Evolutionary conservation across 2,329 filamentous ascomycete species (phyloP), one percentile per base, ranked within the genome.

Genomic region (Plectosphaerella cucumerina): DNA sequence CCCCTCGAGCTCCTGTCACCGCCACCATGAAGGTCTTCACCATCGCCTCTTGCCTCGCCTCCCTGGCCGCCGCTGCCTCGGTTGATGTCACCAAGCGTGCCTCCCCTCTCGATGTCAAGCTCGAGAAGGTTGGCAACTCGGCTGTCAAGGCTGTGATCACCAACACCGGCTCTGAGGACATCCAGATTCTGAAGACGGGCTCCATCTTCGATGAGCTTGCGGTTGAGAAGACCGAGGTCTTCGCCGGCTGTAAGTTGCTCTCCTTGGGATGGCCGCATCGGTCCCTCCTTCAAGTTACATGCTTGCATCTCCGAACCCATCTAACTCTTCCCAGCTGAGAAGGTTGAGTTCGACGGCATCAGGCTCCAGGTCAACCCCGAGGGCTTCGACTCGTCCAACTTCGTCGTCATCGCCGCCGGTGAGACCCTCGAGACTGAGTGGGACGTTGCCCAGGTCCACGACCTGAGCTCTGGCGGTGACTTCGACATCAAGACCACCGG

Each of bases 401-500:
- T 84, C 64, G 64, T 76, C 58, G 66, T 67, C 34, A 72, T 84
- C 49, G 65, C 65, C 5, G 67, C 73, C 5, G 73, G 74, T 46
- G 64, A 80, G 62, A 75, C 76, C 9, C 69, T 83, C 55, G 72
- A 77, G 57, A 66, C 76, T 31, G 73, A 70, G 39, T 80, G 83
- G 52, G 77, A 84, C 58, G 70, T 80, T 31, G 80, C 77, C 33
- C 70, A 80, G 61, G 71, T 77, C 3, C 80, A 84, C 63, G 74
- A 81, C 55, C 70, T 77, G 47, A 69, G 66, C 44, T 53, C 64
- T 6, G 76, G 78, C 47, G 84, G 83, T 52, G 68, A 70, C 47
- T 83, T 82, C 60, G 76, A 77, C 49, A 65, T 89, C 46, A 71
- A 75, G 49, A 74, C 82, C 5, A 67, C 69, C 5, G 85, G 85